Conservation (phyloP, 495 filamentous ascomycete genomes). For the Cercophora newfieldiana region DNA sequence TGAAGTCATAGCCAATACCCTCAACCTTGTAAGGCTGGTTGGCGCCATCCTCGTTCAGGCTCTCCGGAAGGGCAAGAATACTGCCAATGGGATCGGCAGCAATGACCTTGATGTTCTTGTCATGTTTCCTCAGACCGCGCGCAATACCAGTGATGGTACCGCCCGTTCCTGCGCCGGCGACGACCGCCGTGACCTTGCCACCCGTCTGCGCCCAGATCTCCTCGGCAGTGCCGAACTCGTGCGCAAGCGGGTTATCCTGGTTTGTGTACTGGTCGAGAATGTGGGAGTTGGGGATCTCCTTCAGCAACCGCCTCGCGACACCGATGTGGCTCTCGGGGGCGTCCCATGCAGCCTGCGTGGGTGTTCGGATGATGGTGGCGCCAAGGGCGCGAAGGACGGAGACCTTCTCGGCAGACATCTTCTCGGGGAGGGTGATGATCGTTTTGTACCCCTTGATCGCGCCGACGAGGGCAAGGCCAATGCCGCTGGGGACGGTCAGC, state of each 20-base stretch:
- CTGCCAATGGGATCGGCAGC: slow-evolving; percentile 90
- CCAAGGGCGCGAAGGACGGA: slow-evolving; percentile 89
- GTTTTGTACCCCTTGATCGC: slow-evolving; percentile 97
- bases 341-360: slow-evolving; percentile 92
- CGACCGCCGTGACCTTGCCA: slow-evolving; percentile 79
- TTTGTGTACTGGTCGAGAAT: slow-evolving; percentile 98
- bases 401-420: slow-evolving; percentile 99
- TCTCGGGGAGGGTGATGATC: slow-evolving; percentile 98
- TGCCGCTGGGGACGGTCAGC: slow-evolving; percentile 60
- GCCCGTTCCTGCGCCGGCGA: slow-evolving; percentile 93
- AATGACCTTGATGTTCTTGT: slow-evolving; percentile 76
- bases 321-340: slow-evolving; percentile 96
- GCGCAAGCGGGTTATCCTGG: slow-evolving; percentile 84
- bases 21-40: slow-evolving; percentile 96
- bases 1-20: slow-evolving; percentile 98
- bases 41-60: slow-evolving; percentile 72
- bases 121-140: slow-evolving; percentile 83
- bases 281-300: slow-evolving; percentile 94
- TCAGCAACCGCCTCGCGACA: slow-evolving; percentile 83
- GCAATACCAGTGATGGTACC: slow-evolving; percentile 93
- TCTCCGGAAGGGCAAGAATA: slow-evolving; percentile 76
- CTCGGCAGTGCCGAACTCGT: slow-evolving; percentile 92
- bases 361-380: slow-evolving; percentile 95
- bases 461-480: slow-evolving; percentile 88
- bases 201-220: slow-evolving; percentile 93